A percentile compares a stretch with the other conserved stretches of the same genome.
phyloP scores from a whole-genome alignment of 2,329 filamentous ascomycete genomes.

The Xylaria sp. region DNA sequence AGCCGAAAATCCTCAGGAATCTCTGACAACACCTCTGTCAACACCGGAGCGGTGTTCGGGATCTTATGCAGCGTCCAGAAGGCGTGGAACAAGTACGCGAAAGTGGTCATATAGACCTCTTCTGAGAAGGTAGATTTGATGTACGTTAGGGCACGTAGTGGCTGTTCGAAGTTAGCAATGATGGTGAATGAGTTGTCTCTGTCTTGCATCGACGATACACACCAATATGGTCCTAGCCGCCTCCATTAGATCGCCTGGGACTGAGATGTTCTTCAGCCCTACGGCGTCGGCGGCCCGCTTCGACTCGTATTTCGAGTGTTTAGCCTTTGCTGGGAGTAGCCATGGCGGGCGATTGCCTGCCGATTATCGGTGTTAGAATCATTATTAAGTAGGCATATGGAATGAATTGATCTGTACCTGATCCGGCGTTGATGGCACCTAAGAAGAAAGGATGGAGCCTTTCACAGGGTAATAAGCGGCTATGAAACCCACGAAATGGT shows the following conservation, averaged over 20 bases:
- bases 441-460: constrained; percentile 79
- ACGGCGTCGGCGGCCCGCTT: constrained; percentile 53
- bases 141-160: constrained; percentile 73
- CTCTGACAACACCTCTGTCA: constrained; percentile 37
- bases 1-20: constrained; percentile 27
- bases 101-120: constrained; percentile 61
- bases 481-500: background rate
- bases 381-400: background rate
- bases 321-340: constrained; percentile 73
- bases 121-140: constrained; percentile 68
- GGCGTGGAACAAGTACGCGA: constrained; percentile 64
- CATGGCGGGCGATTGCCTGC: constrained; percentile 79
- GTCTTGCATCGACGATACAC: background rate
- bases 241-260: constrained; percentile 57
- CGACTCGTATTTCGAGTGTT: constrained; percentile 60
- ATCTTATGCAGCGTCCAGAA: constrained; percentile 62
- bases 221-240: constrained; percentile 56
- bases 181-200: background rate
- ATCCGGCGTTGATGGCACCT: constrained; percentile 70
- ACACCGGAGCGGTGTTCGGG: constrained; percentile 34
- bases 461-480: background rate
- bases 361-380: background rate
- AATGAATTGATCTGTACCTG: constrained; percentile 53
- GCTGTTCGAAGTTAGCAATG: constrained; percentile 42
- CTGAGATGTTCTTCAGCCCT: constrained; percentile 50